These are phyloP conservation scores for Crucihimalaya himalaica DNA, from an alignment of 345 rosid species.

Conservation along the genomic window DNA sequence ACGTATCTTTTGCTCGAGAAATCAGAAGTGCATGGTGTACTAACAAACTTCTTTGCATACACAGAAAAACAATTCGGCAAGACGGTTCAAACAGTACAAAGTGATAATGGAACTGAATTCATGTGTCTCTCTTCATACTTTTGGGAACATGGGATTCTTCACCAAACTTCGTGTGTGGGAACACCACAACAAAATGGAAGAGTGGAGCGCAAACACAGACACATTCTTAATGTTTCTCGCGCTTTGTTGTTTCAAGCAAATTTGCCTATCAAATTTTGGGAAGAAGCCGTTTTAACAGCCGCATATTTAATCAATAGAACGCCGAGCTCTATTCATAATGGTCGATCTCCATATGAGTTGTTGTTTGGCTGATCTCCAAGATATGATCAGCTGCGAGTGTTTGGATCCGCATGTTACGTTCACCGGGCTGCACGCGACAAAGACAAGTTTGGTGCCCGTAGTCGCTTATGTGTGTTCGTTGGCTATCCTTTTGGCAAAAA, in stretches of 20 bases:
- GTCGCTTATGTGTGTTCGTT: background rate
- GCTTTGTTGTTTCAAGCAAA: background rate
- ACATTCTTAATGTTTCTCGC: too few relatives aligned
- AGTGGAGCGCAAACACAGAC: too few relatives aligned
- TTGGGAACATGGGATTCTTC: background rate
- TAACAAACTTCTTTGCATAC: too few relatives aligned
- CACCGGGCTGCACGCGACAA: background rate
- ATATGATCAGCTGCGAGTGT: background rate
- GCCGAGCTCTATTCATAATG: accelerated
- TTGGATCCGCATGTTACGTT: background rate
- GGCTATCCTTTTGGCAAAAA: background rate
- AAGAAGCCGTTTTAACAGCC: accelerated
- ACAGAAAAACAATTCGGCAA: background rate
- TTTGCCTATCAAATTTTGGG: background rate
- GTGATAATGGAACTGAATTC: background rate
- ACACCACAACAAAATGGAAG: background rate
- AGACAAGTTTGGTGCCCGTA: background rate
- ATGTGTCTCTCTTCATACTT: background rate
- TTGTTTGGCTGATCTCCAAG: accelerated
- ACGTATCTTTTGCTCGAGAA: too few relatives aligned
- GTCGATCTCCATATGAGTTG: background rate
- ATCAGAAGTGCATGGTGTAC: background rate
- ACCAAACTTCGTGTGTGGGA: background rate
- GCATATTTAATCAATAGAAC: background rate
- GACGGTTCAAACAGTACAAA: accelerated